Conservation (phyloP, 208 protist species). For the Leishmania mexicana region DNA sequence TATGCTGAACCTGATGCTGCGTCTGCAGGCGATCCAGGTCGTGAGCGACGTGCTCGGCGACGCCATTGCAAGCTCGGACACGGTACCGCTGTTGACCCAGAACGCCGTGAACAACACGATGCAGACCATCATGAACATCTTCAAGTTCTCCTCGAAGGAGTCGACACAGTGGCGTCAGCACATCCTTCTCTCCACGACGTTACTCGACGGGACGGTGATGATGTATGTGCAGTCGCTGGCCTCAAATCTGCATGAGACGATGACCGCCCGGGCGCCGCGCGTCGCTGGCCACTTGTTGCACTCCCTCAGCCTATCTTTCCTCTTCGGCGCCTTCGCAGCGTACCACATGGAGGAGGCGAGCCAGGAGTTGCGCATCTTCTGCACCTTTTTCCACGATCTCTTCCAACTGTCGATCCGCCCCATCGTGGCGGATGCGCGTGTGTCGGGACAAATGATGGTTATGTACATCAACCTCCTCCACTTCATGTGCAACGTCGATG, state of each 20-base stretch:
- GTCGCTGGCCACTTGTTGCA: conserved; percentile 62
- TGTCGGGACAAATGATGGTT: conserved; percentile 68
- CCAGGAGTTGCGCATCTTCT: conserved; percentile 71
- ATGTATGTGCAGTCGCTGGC: conserved; percentile 69
- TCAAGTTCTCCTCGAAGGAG: conserved; percentile 78
- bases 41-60: conserved; percentile 83
- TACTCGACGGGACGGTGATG: conserved; percentile 77
- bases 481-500: conserved; percentile 91
- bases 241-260: conserved; percentile 42
- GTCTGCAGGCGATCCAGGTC: conserved; percentile 83
- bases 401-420: conserved; percentile 75
- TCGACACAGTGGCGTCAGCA: conserved; percentile 90
- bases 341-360: conserved; percentile 80
- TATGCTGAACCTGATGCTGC: conserved; percentile 86
- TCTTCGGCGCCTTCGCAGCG: conserved; percentile 82
- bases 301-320: conserved; percentile 74
- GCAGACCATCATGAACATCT: conserved; percentile 92
- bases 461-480: conserved; percentile 88
- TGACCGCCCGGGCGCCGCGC: conserved; percentile 32
- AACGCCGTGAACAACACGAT: conserved; percentile 78
- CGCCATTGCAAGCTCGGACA: conserved; percentile 40
- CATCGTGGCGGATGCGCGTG: conserved; percentile 47
- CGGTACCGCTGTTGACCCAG: conserved; percentile 31
- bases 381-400: conserved; percentile 83
- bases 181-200: conserved; percentile 86